A percentile compares a stretch with the other conserved stretches of the same genome.
phyloP scores from a whole-genome alignment of 2,329 filamentous ascomycete genomes.

The Paramyrothecium sp. region DNA sequence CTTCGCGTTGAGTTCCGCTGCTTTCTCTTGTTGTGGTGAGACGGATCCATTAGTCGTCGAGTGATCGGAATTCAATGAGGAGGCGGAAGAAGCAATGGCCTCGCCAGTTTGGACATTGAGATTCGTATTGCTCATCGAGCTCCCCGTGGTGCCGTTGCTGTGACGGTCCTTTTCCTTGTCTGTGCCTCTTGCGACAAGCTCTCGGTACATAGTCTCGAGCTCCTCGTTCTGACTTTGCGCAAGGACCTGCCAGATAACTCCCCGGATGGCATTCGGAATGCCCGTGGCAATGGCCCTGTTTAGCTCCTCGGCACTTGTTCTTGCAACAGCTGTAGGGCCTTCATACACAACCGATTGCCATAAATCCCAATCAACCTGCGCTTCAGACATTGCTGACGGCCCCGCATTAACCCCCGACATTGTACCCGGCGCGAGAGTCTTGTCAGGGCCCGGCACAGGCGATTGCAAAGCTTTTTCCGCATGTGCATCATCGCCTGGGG shows the following conservation, averaged over 20 bases:
- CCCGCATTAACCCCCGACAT: conserved; percentile 78
- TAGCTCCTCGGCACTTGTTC: conserved; percentile 84
- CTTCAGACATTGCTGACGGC: conserved; percentile 67
- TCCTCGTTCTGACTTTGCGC: conserved; percentile 94
- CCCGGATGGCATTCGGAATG: conserved; percentile 91
- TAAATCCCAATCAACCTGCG: conserved; percentile 94
- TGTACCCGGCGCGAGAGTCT: conserved; percentile 77
- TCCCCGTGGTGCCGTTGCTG: conserved; percentile 52
- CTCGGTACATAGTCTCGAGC: conserved; percentile 81
- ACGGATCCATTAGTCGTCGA: conserved; percentile 60
- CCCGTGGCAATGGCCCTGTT: conserved; percentile 89
- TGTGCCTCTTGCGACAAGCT: conserved; percentile 75
- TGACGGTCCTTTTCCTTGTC: conserved; percentile 71
- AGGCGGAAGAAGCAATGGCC: conserved; percentile 72
- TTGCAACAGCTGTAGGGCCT: conserved; percentile 82
- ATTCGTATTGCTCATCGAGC: conserved; percentile 52
- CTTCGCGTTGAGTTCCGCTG: conserved; percentile 62
- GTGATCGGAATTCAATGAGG: conserved; percentile 77
- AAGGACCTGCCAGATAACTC: conserved; percentile 98
- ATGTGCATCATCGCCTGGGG: conserved; percentile 20
- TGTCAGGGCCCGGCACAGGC: conserved; percentile 64
- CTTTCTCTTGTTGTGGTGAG: conserved; percentile 59
- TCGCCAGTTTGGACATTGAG: conserved; percentile 61
- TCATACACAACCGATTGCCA: conserved; percentile 97
- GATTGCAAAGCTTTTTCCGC: conserved; percentile 35